These are phyloP conservation scores for Tylopilus intermedius DNA, from an alignment of 768 basidiomycete genomes.

Conservation along the genomic window DNA sequence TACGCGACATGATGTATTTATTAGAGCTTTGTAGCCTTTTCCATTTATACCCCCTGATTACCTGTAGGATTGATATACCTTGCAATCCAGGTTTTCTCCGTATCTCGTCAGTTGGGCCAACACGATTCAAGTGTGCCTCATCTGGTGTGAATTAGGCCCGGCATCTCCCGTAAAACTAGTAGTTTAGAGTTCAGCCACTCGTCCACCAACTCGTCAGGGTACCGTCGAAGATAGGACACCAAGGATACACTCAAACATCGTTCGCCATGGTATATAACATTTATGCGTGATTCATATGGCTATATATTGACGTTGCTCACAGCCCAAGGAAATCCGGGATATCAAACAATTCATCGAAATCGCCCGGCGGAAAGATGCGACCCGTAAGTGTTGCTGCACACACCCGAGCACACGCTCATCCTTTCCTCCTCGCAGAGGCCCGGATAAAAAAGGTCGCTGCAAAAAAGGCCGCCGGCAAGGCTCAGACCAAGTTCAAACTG, in stretches of 20 bases:
- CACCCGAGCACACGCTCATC: neutral
- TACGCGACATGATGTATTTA: slow-evolving; percentile 13
- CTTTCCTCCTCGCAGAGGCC: slow-evolving; percentile 54
- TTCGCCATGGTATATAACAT: slow-evolving; percentile 26
- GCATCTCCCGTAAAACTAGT: slow-evolving; percentile 26
- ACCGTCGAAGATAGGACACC: neutral
- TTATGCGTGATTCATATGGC: neutral
- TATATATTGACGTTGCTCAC: slow-evolving; percentile 7
- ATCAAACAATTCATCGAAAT: slow-evolving; percentile 99
- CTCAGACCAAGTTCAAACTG: slow-evolving; percentile 96
- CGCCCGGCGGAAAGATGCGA: slow-evolving; percentile 95
- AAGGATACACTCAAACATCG: slow-evolving; percentile 10
- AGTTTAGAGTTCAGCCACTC: slow-evolving; percentile 33
- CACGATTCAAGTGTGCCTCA: no score
- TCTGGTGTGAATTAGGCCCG: slow-evolving; percentile 1
- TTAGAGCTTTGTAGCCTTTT: slow-evolving; percentile 19
- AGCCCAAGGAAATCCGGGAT: slow-evolving; percentile 98
- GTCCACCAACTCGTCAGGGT: neutral
- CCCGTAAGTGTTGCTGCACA: slow-evolving; percentile 55
- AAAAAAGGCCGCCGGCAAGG: slow-evolving; percentile 63
- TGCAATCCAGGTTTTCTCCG: neutral
- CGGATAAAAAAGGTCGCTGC: slow-evolving; percentile 94
- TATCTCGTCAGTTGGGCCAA: neutral
- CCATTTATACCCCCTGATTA: neutral
- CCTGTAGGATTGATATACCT: neutral